Evolutionary conservation across 1,284 basidiomycete genomes (phyloP).

Genomic region (Moniliella sp.): DNA sequence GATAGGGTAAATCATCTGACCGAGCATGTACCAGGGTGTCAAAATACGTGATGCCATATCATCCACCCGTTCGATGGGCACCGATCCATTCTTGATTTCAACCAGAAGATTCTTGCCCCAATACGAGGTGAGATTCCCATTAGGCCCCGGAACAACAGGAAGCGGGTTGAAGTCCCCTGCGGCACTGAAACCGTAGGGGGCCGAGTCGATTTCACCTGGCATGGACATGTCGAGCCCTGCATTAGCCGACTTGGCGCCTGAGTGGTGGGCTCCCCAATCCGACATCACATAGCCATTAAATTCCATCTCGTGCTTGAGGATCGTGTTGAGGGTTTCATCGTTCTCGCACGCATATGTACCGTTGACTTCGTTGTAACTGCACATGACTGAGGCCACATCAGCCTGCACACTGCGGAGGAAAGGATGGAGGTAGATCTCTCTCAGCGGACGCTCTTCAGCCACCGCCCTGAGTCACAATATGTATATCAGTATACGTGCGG

Average conservation of each 20-base stretch:
- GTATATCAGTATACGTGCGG: no score
- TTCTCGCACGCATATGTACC: conserved; percentile 51
- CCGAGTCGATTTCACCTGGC: conserved; percentile 34
- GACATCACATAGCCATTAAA: conserved; percentile 52
- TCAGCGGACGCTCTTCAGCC: conserved; percentile 49
- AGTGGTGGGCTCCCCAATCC: conserved; percentile 9
- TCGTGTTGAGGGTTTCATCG: conserved; percentile 46
- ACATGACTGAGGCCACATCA: conserved; percentile 33
- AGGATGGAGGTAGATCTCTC: conserved; percentile 32
- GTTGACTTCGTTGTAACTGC: conserved; percentile 43
- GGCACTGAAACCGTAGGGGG: conserved; percentile 1
- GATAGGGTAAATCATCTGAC: conserved; percentile 5
- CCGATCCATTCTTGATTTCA: conserved; percentile 49
- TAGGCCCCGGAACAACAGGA: no score
- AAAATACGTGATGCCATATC: conserved; percentile 36
- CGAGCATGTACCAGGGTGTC: conserved; percentile 24
- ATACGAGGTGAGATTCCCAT: conserved; percentile 4
- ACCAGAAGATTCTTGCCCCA: conserved; percentile 41
- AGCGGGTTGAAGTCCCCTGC: no score
- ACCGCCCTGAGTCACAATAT: no score
- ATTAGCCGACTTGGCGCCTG: conserved; percentile 35
- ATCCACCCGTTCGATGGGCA: conserved; percentile 41
- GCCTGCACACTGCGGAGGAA: conserved; percentile 6
- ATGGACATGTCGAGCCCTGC: conserved; percentile 47
- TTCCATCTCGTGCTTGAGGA: conserved; percentile 53